These are phyloP conservation scores for Alternaria conjuncta DNA, from an alignment of 2,329 filamentous ascomycete species.

Conservation along the genomic window DNA sequence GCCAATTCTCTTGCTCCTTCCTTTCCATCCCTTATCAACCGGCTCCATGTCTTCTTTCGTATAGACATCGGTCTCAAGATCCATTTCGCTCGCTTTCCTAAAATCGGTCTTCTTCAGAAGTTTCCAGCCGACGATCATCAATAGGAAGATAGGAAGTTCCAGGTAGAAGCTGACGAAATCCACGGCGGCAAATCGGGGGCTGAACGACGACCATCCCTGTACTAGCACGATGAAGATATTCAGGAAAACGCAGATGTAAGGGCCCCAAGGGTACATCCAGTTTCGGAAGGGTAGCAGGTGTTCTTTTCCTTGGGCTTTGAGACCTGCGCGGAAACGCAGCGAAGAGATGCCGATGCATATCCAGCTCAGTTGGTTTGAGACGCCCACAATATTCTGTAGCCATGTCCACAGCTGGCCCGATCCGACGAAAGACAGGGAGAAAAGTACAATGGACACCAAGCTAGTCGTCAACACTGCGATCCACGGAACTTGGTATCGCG, in stretches of 20 bases:
- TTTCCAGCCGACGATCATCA: conserved; percentile 39
- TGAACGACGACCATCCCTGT: conserved; percentile 60
- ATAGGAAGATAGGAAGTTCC: conserved; percentile 43
- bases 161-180: conserved; percentile 60
- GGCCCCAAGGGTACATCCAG: conserved; percentile 62
- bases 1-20: conserved; percentile 29
- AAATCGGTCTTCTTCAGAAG: conserved; percentile 38
- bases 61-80: conserved; percentile 40
- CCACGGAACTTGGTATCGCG: conserved; percentile 51
- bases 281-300: conserved; percentile 62
- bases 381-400: conserved; percentile 72
- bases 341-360: conserved; percentile 63
- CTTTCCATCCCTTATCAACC: conserved; percentile 27
- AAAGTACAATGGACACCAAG: conserved; percentile 49
- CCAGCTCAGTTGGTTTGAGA: conserved; percentile 61
- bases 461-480: conserved; percentile 44
- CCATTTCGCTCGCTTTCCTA: conserved; percentile 33
- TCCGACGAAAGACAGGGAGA: conserved; percentile 53
- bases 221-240: conserved; percentile 40
- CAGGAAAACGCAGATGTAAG: conserved; percentile 42
- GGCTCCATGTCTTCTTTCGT: conserved; percentile 40
- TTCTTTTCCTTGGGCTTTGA: conserved; percentile 56
- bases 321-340: conserved; percentile 60
- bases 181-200: conserved; percentile 49
- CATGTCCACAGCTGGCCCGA: conserved; percentile 59